Conservation (phyloP, 169 alveolate genomes). For the Plasmodium relictum region DNA sequence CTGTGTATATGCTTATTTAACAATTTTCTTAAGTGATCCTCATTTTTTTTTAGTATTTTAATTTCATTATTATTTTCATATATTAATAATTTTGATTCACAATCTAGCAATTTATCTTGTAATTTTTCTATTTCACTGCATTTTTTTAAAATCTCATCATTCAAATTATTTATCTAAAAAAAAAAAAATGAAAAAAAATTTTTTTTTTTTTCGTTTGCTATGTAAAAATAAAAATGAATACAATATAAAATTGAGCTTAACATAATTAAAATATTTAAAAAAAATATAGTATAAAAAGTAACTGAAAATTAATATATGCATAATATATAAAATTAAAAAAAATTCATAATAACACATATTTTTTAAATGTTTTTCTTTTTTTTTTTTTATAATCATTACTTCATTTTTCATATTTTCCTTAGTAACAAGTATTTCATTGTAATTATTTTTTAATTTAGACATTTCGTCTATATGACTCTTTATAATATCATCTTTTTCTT, state of each 20-base stretch:
- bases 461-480: slow-evolving; percentile 51
- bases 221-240: too few species aligned
- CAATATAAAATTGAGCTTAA: background rate
- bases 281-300: too few species aligned
- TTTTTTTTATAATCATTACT: background rate
- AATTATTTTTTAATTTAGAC: slow-evolving; percentile 13
- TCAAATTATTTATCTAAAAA: slow-evolving; percentile 24
- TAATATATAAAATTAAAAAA: background rate
- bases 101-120: slow-evolving; percentile 56
- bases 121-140: slow-evolving; percentile 51
- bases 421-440: slow-evolving; percentile 26
- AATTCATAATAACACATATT: background rate
- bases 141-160: slow-evolving; percentile 51
- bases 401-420: slow-evolving; percentile 57
- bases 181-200: background rate
- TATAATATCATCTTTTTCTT: slow-evolving; percentile 63
- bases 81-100: slow-evolving; percentile 54
- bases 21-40: slow-evolving; percentile 34
- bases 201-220: too few species aligned
- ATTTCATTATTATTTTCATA: slow-evolving; percentile 69
- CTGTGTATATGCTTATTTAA: slow-evolving; percentile 59
- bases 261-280: too few species aligned
- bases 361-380: background rate
- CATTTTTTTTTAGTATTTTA: slow-evolving; percentile 61
- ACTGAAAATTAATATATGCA: background rate